These are phyloP conservation scores for Protomyces lactucae-debilis DNA, from an alignment of 1,139 yeast species.

Conservation along the genomic window DNA sequence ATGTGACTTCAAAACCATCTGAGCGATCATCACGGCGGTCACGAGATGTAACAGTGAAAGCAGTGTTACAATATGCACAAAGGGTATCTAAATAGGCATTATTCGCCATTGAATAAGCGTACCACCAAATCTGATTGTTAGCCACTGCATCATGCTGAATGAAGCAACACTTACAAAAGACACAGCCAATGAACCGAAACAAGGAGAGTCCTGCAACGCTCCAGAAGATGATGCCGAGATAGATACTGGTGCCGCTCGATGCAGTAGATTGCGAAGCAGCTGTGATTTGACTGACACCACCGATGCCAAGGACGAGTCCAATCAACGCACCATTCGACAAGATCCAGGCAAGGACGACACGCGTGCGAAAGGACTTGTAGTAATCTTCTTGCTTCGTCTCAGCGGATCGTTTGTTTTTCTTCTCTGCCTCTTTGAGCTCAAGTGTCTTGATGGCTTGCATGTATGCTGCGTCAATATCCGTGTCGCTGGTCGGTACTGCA, in stretches of 20 bases:
- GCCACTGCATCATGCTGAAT: slow-evolving; percentile 7
- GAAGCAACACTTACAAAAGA: slow-evolving; percentile 1
- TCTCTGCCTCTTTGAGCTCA: slow-evolving; percentile 36
- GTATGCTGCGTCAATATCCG: slow-evolving; percentile 60
- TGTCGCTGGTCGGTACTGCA: slow-evolving; percentile 58
- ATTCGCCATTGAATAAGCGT: slow-evolving; percentile 24
- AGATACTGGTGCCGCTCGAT: slow-evolving; percentile 39
- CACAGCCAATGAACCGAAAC: slow-evolving; percentile 57
- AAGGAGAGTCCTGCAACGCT: slow-evolving; percentile 70
- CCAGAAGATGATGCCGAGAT: slow-evolving; percentile 73
- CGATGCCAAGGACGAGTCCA: slow-evolving; percentile 67
- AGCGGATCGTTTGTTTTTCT: slow-evolving; percentile 34
- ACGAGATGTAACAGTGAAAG: too few species aligned
- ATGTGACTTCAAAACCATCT: too few species aligned
- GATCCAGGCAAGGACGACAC: slow-evolving; percentile 78
- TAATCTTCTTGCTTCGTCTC: slow-evolving; percentile 52
- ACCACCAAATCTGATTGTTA: slow-evolving; percentile 11
- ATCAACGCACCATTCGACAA: slow-evolving; percentile 60
- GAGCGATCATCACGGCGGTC: too few species aligned
- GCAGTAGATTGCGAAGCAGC: slow-evolving; percentile 9
- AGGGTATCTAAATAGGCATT: not conserved
- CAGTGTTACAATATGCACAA: not conserved
- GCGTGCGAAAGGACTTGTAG: slow-evolving; percentile 69
- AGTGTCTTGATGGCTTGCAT: slow-evolving; percentile 49
- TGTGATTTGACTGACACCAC: slow-evolving; percentile 48